Conservation (phyloP, 23 red algal genomes). For the Pyropia haitanensis region DNA sequence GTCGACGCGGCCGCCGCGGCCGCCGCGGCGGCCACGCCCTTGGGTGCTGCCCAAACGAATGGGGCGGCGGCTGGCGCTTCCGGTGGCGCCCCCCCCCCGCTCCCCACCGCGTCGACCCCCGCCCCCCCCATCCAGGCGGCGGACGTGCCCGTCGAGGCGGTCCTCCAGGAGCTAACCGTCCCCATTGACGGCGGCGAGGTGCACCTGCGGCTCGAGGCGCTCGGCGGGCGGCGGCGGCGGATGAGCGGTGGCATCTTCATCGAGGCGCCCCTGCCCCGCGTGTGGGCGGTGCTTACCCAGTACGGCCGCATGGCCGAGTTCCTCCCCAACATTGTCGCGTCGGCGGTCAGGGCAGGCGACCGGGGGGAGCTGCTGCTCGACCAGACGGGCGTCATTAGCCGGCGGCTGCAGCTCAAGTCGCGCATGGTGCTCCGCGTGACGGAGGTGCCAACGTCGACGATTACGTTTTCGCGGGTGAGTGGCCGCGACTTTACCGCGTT, state of each 20-base stretch:
- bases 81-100: too few species aligned
- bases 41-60: too few species aligned
- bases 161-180: slow-evolving; percentile 6
- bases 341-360: not conserved
- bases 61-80: too few species aligned
- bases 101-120: too few species aligned
- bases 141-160: not conserved
- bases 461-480: slow-evolving; percentile 42
- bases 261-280: slow-evolving; percentile 27
- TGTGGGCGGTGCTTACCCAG: slow-evolving; percentile 71
- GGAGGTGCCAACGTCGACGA: slow-evolving; percentile 19
- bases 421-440: slow-evolving; percentile 53
- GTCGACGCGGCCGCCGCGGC: too few species aligned
- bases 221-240: slow-evolving; percentile 51
- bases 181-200: slow-evolving; percentile 4
- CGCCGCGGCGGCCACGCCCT: too few species aligned
- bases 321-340: slow-evolving; percentile 73
- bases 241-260: slow-evolving; percentile 51
- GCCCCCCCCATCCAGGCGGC: too few species aligned
- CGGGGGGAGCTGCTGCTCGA: slow-evolving; percentile 36
- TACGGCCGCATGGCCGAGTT: slow-evolving; percentile 55
- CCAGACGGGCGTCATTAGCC: slow-evolving; percentile 61
- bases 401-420: slow-evolving; percentile 46
- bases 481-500: slow-evolving; percentile 77
- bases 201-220: slow-evolving; percentile 28